A percentile compares a stretch with the other conserved stretches of the same genome.
phyloP scores from a whole-genome alignment of 768 basidiomycete genomes.

The Termitomyces sp. region DNA sequence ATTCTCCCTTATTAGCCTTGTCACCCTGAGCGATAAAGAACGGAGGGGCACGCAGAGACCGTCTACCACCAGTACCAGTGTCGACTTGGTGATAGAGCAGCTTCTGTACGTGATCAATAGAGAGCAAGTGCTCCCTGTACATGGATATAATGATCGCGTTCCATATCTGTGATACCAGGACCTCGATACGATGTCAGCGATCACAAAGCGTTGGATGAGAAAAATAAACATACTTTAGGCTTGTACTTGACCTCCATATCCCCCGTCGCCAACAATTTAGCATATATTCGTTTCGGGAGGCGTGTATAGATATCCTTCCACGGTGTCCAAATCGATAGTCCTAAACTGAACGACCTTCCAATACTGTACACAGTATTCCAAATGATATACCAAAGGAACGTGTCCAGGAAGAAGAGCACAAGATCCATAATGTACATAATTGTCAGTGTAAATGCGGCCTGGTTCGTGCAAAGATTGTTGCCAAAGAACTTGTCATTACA shows the following conservation, averaged over 20 bases:
- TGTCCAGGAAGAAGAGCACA: slow-evolving; percentile 96
- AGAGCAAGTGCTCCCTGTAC: slow-evolving; percentile 98
- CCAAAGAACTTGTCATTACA: slow-evolving; percentile 89
- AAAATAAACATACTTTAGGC: slow-evolving; percentile 70
- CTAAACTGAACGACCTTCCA: slow-evolving; percentile 81
- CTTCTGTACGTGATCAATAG: slow-evolving; percentile 98
- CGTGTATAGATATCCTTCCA: slow-evolving; percentile 98
- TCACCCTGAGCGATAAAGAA: slow-evolving; percentile 98
- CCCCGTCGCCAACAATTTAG: slow-evolving; percentile 87
- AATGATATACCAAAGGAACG: slow-evolving; percentile 99
- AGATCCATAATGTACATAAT: slow-evolving; percentile 99
- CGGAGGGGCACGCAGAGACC: slow-evolving; percentile 89
- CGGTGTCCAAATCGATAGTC: slow-evolving; percentile 97
- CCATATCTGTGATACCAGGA: slow-evolving; percentile 98
- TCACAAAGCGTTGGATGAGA: background rate
- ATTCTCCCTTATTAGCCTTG: slow-evolving; percentile 72
- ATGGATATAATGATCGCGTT: slow-evolving; percentile 99
- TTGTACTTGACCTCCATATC: slow-evolving; percentile 99
- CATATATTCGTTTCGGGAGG: slow-evolving; percentile 93
- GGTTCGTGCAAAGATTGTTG: slow-evolving; percentile 77
- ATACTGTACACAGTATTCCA: slow-evolving; percentile 97
- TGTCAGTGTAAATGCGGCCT: slow-evolving; percentile 90
- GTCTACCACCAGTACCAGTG: slow-evolving; percentile 67
- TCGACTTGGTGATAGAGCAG: slow-evolving; percentile 97
- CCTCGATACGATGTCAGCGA: slow-evolving; percentile 35